phyloP scores from a whole-genome alignment of 192 early-diverging fungal genomes.

The Chytriomyces sp. region DNA sequence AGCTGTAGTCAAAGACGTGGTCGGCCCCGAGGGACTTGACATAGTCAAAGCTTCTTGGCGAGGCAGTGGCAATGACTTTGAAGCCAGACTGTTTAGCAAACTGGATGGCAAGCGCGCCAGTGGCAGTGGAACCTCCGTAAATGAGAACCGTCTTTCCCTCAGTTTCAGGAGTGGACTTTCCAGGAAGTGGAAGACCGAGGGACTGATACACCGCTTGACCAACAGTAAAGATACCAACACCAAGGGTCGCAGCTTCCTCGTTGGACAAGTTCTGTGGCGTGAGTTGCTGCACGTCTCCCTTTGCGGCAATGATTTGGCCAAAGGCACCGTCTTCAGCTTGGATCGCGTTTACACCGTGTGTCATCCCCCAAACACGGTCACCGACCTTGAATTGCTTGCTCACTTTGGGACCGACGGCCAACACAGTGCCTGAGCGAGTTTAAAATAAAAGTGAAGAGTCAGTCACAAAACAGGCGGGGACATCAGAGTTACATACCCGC shows the following conservation, averaged over 20 bases:
- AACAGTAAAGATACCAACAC: slow-evolving; percentile 17
- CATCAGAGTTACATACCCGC: neutral
- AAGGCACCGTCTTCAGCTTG: slow-evolving; percentile 23
- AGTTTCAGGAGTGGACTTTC: neutral
- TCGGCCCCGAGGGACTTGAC: slow-evolving; percentile 32
- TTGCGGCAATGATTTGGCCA: slow-evolving; percentile 11
- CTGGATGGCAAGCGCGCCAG: slow-evolving; percentile 51
- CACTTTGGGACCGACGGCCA: slow-evolving; percentile 34
- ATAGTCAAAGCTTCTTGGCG: slow-evolving; percentile 37
- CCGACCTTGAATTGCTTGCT: slow-evolving; percentile 1
- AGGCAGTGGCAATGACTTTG: slow-evolving; percentile 31
- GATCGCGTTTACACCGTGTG: slow-evolving; percentile 5
- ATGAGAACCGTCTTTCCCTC: slow-evolving; percentile 35
- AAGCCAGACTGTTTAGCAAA: slow-evolving; percentile 35
- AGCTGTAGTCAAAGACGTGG: slow-evolving; percentile 39
- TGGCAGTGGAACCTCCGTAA: slow-evolving; percentile 40
- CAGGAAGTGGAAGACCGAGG: slow-evolving; percentile 30
- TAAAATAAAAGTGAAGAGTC: neutral
- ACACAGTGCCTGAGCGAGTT: slow-evolving; percentile 28
- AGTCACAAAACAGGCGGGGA: neutral
- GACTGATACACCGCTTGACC: slow-evolving; percentile 30
- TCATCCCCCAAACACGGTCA: slow-evolving; percentile 19
- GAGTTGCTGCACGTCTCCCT: slow-evolving; percentile 4
- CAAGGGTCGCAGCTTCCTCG: slow-evolving; percentile 17
- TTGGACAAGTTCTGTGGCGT: slow-evolving; percentile 18